These are phyloP conservation scores for Phytophthora pluvialis DNA, from an alignment of 352 stramenopile genomes.

Conservation along the genomic window DNA sequence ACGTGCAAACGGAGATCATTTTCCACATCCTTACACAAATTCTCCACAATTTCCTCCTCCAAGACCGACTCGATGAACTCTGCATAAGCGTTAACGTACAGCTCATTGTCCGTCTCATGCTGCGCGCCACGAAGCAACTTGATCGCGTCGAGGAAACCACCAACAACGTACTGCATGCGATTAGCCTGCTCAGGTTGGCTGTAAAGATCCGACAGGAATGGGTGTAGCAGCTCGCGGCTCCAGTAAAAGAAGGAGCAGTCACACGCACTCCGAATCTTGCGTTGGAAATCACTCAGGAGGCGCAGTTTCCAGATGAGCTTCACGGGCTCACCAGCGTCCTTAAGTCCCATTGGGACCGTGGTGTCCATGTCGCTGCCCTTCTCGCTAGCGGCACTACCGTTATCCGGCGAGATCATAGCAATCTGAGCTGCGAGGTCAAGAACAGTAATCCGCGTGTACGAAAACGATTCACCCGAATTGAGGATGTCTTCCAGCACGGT, in stretches of 20 bases:
- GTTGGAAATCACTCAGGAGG: slow-evolving; percentile 90
- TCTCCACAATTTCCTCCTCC: slow-evolving; percentile 89
- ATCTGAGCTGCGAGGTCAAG: slow-evolving; percentile 84
- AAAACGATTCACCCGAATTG: slow-evolving; percentile 82
- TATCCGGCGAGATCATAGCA: slow-evolving; percentile 73
- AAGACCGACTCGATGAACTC: slow-evolving; percentile 86
- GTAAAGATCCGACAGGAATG: slow-evolving; percentile 89
- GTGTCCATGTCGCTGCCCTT: slow-evolving; percentile 52
- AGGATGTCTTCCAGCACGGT: slow-evolving; percentile 88
- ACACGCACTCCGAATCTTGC: slow-evolving; percentile 83
- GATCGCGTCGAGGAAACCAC: slow-evolving; percentile 81
- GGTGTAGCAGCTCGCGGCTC: slow-evolving; percentile 88
- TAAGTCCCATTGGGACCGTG: slow-evolving; percentile 50
- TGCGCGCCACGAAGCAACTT: slow-evolving; percentile 77
- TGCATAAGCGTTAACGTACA: slow-evolving; percentile 75
- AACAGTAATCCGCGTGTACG: slow-evolving; percentile 84
- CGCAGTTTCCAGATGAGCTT: slow-evolving; percentile 89
- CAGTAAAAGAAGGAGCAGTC: slow-evolving; percentile 95
- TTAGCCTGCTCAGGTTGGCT: slow-evolving; percentile 79
- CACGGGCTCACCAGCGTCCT: slow-evolving; percentile 73
- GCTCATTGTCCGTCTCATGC: slow-evolving; percentile 73
- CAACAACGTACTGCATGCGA: slow-evolving; percentile 85
- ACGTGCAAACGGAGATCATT: slow-evolving; percentile 93
- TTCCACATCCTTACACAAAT: slow-evolving; percentile 94
- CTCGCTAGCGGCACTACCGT: slow-evolving; percentile 34